A percentile compares a stretch with the other conserved stretches of the same genome.
These are phyloP conservation scores for Tricholoma terreum DNA, from an alignment of 768 basidiomycete species.

Conservation along the genomic window DNA sequence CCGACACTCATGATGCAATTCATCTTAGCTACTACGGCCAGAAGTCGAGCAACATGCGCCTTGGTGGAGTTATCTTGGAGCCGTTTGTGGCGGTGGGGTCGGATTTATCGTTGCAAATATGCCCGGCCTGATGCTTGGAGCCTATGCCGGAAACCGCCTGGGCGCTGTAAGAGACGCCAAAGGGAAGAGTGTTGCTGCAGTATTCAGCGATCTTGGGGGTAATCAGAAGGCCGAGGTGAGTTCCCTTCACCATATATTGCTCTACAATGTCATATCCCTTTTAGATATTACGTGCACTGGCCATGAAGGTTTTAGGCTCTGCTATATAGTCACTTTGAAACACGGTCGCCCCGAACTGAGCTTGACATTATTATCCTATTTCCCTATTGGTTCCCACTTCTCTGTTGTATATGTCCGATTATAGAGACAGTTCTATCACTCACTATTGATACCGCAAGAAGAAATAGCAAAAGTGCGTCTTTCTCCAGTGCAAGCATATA, in stretches of 20 bases:
- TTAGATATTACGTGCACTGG: slow-evolving; percentile 78
- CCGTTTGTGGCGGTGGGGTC: slow-evolving; percentile 66
- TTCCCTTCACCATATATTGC: slow-evolving; percentile 3
- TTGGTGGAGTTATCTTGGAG: slow-evolving; percentile 77
- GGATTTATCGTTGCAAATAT: slow-evolving; percentile 70
- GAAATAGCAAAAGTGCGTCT: too few species aligned
- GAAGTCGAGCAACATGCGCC: slow-evolving; percentile 71
- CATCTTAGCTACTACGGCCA: slow-evolving; percentile 64
- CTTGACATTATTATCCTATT: neutral
- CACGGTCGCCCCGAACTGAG: neutral
- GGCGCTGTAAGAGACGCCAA: slow-evolving; percentile 93
- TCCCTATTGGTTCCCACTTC: too few species aligned
- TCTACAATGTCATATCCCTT: neutral
- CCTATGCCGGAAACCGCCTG: slow-evolving; percentile 83
- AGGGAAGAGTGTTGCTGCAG: slow-evolving; percentile 87
- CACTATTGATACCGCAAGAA: too few species aligned
- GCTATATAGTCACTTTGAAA: slow-evolving; percentile 30
- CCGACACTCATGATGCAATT: neutral
- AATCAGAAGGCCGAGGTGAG: slow-evolving; percentile 85
- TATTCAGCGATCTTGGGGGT: slow-evolving; percentile 74
- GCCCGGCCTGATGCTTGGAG: slow-evolving; percentile 84
- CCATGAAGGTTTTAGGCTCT: slow-evolving; percentile 79
- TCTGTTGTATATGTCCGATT: too few species aligned
- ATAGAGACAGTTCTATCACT: too few species aligned
- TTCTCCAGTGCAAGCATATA: too few species aligned